Percentiles rank a stretch among this genome's conserved stretches.
These are phyloP conservation scores for Nicotiana tomentosiformis DNA, from an alignment of 257 asterid genomes.

Conservation along the genomic window DNA sequence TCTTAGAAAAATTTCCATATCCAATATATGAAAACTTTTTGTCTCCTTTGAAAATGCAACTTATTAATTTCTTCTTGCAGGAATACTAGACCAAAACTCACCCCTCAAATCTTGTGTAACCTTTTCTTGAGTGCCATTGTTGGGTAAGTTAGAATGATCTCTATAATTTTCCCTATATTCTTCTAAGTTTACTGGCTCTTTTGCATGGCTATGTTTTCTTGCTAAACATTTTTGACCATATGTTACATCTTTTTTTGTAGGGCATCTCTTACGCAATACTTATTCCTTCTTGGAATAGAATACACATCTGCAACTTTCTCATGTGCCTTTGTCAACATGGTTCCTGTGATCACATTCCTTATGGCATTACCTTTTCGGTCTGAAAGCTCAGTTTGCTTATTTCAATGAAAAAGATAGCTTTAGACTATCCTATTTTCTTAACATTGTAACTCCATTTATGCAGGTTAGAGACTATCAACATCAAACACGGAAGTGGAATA, in stretches of 20 bases:
- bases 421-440: not conserved
- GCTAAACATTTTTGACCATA: not conserved
- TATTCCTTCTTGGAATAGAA: conserved; percentile 72
- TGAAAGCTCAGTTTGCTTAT: not conserved
- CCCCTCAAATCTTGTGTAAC: conserved; percentile 33
- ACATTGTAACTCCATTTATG: not conserved
- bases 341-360: conserved; percentile 55
- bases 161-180: not conserved
- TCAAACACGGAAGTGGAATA: conserved; percentile 43
- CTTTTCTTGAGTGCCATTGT: conserved; percentile 64
- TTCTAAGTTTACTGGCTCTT: not conserved
- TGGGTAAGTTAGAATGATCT: conserved; percentile 39
- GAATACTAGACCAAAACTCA: conserved; percentile 64
- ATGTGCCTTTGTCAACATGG: conserved; percentile 70
- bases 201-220: not conserved
- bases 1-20: not conserved
- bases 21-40: not conserved
- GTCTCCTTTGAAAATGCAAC: not conserved
- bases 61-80: conserved; percentile 33
- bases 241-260: conserved; percentile 24
- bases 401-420: not conserved
- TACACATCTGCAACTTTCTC: conserved; percentile 77
- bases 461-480: conserved; percentile 55
- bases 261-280: conserved; percentile 68
- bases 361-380: conserved; percentile 78